Conservation (phyloP, 306 rosid genomes). For the Cotoneaster glaucophyllus region DNA sequence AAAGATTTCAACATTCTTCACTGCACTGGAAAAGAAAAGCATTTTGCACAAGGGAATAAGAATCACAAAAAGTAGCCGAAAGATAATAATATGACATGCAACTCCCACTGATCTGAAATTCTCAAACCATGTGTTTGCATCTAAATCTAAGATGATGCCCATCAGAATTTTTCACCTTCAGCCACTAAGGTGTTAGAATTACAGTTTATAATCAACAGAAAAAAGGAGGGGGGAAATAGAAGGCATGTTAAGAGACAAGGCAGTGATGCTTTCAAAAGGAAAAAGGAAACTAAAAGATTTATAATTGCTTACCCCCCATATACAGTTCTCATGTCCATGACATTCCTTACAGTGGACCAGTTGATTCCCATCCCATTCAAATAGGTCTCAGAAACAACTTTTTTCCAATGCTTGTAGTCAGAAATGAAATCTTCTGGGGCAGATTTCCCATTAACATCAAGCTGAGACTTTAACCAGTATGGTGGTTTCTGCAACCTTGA, state of each 20-base stretch:
- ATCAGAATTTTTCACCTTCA: neutral
- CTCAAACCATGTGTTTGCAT: neutral
- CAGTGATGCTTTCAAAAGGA: neutral
- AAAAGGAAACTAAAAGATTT: conserved; percentile 1
- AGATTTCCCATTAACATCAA: conserved; percentile 51
- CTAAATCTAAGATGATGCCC: neutral
- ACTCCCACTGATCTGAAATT: neutral
- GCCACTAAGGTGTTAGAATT: neutral
- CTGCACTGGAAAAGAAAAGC: neutral
- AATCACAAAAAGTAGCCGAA: neutral
- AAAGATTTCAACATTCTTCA: neutral
- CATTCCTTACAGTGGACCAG: conserved; percentile 76
- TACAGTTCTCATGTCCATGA: conserved; percentile 81
- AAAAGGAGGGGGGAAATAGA: neutral
- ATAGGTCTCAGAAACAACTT: conserved; percentile 54
- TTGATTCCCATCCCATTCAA: conserved; percentile 62
- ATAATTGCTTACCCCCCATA: conserved; percentile 75
- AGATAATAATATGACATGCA: neutral
- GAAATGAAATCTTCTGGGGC: conserved; percentile 56
- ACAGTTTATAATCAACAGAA: neutral
- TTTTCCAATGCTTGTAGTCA: conserved; percentile 65
- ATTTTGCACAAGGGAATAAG: neutral
- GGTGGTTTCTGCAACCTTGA: conserved; percentile 71
- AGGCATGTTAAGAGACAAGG: neutral
- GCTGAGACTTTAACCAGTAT: conserved; percentile 65